Evolutionary conservation across 768 basidiomycete species (phyloP).

Genomic region (Kwoniella dendrophila): DNA sequence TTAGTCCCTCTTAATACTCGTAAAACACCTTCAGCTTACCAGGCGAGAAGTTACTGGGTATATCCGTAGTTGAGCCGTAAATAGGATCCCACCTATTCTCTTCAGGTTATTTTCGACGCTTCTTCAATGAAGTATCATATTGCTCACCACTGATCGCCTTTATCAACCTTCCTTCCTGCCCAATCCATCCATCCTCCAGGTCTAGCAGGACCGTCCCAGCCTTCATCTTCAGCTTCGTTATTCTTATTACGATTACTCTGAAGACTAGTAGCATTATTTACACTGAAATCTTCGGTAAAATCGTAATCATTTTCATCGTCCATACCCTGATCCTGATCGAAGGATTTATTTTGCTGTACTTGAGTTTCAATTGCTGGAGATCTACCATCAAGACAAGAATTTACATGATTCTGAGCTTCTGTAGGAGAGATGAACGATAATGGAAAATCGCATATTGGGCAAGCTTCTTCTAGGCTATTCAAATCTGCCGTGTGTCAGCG

Average conservation of each 20-base stretch:
- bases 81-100: conserved; percentile 48
- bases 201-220: conserved; percentile 46
- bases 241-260: not conserved
- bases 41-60: conserved; percentile 50
- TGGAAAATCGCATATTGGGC: conserved; percentile 41
- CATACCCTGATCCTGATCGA: not conserved
- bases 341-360: not conserved
- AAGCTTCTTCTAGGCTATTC: not conserved
- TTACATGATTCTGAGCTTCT: conserved; percentile 37
- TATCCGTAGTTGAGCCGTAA: conserved; percentile 10
- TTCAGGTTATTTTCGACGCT: not conserved
- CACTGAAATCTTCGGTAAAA: not conserved
- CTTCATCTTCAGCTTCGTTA: conserved; percentile 7
- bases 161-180: conserved; percentile 32
- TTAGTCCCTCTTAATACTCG: not conserved
- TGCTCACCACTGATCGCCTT: conserved; percentile 46
- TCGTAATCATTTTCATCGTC: conserved; percentile 14
- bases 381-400: conserved; percentile 40
- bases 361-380: not conserved
- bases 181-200: conserved; percentile 44
- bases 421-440: conserved; percentile 16
- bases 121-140: not conserved
- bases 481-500: not conserved
- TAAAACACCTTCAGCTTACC: conserved; percentile 24
- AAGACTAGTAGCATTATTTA: not conserved